A percentile compares a stretch with the other conserved stretches of the same genome.
These are phyloP conservation scores for Arabis hirsuta DNA, from an alignment of 345 rosid species.

Conservation along the genomic window DNA sequence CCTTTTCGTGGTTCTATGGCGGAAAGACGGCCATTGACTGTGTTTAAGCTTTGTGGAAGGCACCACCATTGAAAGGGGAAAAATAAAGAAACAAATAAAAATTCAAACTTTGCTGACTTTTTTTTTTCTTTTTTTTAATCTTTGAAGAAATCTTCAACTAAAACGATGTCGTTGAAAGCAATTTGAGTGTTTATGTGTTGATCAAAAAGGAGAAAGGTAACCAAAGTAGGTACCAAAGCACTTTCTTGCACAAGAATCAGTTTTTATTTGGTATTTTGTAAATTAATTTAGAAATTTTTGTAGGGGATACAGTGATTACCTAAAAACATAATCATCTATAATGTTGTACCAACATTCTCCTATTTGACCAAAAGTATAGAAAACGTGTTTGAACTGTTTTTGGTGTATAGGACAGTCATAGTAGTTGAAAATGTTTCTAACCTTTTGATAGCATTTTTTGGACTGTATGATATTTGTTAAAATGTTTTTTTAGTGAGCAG, in stretches of 20 bases:
- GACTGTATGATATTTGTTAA: neutral
- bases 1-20: slow-evolving; percentile 28
- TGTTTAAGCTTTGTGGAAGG: slow-evolving; percentile 39
- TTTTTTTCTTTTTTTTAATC: neutral
- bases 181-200: neutral
- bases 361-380: neutral
- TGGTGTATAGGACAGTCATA: slow-evolving; percentile 3
- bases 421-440: neutral
- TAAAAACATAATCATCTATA: neutral
- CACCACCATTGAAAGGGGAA: slow-evolving; percentile 24
- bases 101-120: slow-evolving; percentile 25
- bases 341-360: slow-evolving; percentile 6
- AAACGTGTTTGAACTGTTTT: slow-evolving; percentile 29
- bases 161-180: neutral
- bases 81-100: slow-evolving; percentile 27
- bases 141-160: neutral
- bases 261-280: neutral
- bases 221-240: slow-evolving; percentile 27
- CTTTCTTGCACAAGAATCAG: slow-evolving; percentile 35
- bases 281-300: slow-evolving; percentile 6
- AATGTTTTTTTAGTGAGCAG: neutral
- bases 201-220: slow-evolving; percentile 10
- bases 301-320: neutral
- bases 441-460: neutral
- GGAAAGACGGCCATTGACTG: slow-evolving; percentile 53